phyloP scores from a whole-genome alignment of 2,329 filamentous ascomycete genomes.

The Biscogniauxia sp. region DNA sequence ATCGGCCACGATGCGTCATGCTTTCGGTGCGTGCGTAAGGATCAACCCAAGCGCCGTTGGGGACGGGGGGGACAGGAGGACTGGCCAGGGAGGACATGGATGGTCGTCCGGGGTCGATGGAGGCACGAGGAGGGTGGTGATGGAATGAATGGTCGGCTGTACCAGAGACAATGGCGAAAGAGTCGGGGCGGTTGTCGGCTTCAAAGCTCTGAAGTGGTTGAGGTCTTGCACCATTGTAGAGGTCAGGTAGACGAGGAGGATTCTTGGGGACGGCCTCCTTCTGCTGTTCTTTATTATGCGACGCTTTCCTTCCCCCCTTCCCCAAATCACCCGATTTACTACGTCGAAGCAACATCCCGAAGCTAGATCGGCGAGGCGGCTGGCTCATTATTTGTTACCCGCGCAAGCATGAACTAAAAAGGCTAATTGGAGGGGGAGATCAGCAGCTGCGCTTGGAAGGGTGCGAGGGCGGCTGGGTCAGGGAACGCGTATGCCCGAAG shows the following conservation, averaged over 20 bases:
- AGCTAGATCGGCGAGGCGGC: slow-evolving; percentile 44
- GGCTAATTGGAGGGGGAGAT: slow-evolving; percentile 1
- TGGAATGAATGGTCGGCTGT: slow-evolving; percentile 34
- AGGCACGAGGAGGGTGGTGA: slow-evolving; percentile 42
- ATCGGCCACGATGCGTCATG: slow-evolving; percentile 94
- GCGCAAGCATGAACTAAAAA: slow-evolving; percentile 20
- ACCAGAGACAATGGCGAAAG: slow-evolving; percentile 32
- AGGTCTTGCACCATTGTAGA: slow-evolving; percentile 39
- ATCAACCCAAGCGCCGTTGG: slow-evolving; percentile 63
- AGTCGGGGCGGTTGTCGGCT: slow-evolving; percentile 34
- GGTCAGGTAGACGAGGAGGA: slow-evolving; percentile 56
- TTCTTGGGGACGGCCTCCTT: slow-evolving; percentile 53
- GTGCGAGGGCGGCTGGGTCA: neutral
- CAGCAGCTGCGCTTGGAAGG: slow-evolving; percentile 11
- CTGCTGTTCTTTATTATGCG: slow-evolving; percentile 46
- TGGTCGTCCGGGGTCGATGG: slow-evolving; percentile 50
- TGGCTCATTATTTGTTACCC: slow-evolving; percentile 29
- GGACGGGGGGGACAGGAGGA: slow-evolving; percentile 62
- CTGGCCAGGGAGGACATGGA: slow-evolving; percentile 46
- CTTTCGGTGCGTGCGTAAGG: slow-evolving; percentile 84
- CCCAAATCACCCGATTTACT: slow-evolving; percentile 53
- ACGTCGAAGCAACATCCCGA: slow-evolving; percentile 53
- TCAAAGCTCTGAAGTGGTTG: slow-evolving; percentile 35
- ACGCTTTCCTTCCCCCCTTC: slow-evolving; percentile 50
- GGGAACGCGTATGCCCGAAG: neutral